phyloP scores from a whole-genome alignment of 495 filamentous ascomycete genomes.

The Usnea hakonensis region DNA sequence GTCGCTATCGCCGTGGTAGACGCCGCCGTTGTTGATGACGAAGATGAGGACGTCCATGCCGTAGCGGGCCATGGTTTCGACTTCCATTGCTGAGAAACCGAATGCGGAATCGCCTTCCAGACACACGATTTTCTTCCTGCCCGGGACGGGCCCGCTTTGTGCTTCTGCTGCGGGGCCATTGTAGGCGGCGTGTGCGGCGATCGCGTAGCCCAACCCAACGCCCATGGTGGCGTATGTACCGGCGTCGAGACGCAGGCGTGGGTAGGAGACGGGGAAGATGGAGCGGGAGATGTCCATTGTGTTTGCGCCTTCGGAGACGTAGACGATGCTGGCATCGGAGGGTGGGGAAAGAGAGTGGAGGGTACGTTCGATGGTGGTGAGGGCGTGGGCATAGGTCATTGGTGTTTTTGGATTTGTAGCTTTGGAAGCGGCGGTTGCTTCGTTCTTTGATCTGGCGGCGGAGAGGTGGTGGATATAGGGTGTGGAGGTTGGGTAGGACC shows the following conservation, averaged over 20 bases:
- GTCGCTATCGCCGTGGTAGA: constrained; percentile 51
- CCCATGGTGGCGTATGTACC: constrained; percentile 64
- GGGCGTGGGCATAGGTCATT: constrained; percentile 49
- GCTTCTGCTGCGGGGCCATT: constrained; percentile 36
- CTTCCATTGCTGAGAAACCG: constrained; percentile 55
- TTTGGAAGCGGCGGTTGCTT: constrained; percentile 35
- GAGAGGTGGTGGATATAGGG: constrained; percentile 30
- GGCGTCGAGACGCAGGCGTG: constrained; percentile 54
- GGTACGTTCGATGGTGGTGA: constrained; percentile 46
- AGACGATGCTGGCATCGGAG: constrained; percentile 47
- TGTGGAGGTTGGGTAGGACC: constrained; percentile 37
- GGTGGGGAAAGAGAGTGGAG: constrained; percentile 35
- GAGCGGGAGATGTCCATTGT: constrained; percentile 62
- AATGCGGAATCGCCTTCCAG: constrained; percentile 58
- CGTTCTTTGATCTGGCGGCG: constrained; percentile 43
- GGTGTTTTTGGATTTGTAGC: constrained; percentile 32
- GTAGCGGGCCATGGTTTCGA: constrained; percentile 59
- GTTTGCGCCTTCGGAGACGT: constrained; percentile 60
- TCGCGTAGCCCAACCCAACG: constrained; percentile 57
- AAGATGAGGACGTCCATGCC: constrained; percentile 54
- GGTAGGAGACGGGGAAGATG: constrained; percentile 50
- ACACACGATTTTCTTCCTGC: constrained; percentile 51
- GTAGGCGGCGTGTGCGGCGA: constrained; percentile 55
- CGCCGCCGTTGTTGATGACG: constrained; percentile 58
- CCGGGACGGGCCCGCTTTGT: not conserved